Conservation (phyloP, 257 asterid species). For the Agastache rugosa region DNA sequence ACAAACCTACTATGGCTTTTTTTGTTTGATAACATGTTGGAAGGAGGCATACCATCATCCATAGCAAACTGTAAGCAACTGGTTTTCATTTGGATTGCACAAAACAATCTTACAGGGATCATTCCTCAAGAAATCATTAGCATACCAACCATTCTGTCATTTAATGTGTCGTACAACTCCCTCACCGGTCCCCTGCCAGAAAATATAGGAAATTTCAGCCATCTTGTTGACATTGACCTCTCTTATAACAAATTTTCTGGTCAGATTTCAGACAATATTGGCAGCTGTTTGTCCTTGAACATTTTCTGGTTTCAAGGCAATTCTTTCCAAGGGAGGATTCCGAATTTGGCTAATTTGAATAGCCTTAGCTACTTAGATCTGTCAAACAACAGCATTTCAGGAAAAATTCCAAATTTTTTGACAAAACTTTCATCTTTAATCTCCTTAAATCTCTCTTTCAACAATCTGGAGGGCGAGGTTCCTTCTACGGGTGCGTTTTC, state of each 20-base stretch:
- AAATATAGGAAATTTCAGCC: constrained; percentile 47
- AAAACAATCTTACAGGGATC: constrained; percentile 49
- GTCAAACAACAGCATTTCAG: constrained; percentile 48
- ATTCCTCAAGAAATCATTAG: constrained; percentile 47
- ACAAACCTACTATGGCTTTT: constrained; percentile 37
- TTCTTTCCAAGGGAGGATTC: constrained; percentile 46
- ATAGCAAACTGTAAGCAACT: constrained; percentile 47
- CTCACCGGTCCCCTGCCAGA: constrained; percentile 49
- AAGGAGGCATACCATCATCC: constrained; percentile 51
- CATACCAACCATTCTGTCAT: constrained; percentile 39
- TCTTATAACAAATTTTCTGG: constrained; percentile 53
- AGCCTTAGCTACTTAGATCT: constrained; percentile 49
- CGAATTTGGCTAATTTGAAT: constrained; percentile 38
- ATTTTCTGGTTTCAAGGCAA: constrained; percentile 44
- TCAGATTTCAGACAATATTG: constrained; percentile 46
- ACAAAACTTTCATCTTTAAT: constrained; percentile 35
- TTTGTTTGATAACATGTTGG: constrained; percentile 49
- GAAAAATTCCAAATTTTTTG: constrained; percentile 45
- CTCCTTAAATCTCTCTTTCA: constrained; percentile 52
- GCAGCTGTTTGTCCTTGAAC: constrained; percentile 46
- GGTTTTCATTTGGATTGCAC: constrained; percentile 39
- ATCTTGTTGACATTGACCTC: constrained; percentile 48
- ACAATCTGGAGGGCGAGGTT: constrained; percentile 51
- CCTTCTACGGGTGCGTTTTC: constrained; percentile 51
- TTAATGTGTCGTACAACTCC: constrained; percentile 49